Conservation (phyloP, 345 rosid species). For the Arabidopsis suecica region DNA sequence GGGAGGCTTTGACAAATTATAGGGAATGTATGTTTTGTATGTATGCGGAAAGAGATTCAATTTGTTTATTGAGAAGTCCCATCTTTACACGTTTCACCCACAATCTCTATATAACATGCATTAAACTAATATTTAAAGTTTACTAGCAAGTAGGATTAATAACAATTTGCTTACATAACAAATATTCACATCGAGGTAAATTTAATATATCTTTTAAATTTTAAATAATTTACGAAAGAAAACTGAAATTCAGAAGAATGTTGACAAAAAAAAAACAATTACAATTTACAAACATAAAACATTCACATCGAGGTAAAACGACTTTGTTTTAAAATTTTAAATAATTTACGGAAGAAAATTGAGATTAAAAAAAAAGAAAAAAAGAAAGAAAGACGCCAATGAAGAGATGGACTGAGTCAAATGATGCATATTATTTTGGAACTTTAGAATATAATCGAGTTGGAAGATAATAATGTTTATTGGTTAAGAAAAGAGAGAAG, state of each 20-base stretch:
- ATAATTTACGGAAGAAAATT: too few relatives aligned
- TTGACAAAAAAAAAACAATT: background rate
- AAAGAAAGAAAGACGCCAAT: background rate
- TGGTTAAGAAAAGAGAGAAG: slow-evolving; percentile 11
- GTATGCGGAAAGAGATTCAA: slow-evolving; percentile 10
- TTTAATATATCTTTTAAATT: background rate
- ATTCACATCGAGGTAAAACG: too few relatives aligned
- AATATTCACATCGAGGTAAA: slow-evolving; percentile 7
- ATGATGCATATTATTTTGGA: background rate
- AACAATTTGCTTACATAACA: background rate
- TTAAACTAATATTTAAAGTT: background rate
- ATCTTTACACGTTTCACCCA: slow-evolving; percentile 41
- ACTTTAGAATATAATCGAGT: background rate
- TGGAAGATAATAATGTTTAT: background rate
- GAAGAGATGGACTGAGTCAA: slow-evolving; percentile 8
- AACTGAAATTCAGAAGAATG: background rate
- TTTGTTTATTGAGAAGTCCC: slow-evolving; percentile 30
- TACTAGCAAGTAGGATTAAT: slow-evolving; percentile 3
- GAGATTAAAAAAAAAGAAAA: too few relatives aligned
- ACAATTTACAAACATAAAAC: too few relatives aligned
- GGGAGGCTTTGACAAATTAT: slow-evolving; percentile 22
- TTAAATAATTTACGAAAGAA: background rate
- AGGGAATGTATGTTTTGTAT: slow-evolving; percentile 36
- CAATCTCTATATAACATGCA: slow-evolving; percentile 3
- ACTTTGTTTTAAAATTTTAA: too few relatives aligned